Percentiles rank a stretch among this genome's conserved stretches.
Evolutionary conservation across 768 basidiomycete genomes (phyloP).

Genomic region (Phanerodontia chrysosporium): DNA sequence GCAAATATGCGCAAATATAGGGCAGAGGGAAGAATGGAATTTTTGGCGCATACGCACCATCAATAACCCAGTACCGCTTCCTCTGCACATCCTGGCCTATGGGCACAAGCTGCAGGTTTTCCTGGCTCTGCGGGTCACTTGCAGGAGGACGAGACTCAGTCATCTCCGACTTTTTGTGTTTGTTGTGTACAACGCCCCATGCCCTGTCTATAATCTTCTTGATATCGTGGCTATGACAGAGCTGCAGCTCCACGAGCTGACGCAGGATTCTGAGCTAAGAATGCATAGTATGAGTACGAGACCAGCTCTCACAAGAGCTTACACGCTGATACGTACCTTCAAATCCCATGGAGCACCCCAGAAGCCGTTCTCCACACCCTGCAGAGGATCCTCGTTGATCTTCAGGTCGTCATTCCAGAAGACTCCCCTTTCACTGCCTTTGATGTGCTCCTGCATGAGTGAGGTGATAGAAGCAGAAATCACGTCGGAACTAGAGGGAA

Average conservation of each 20-base stretch:
- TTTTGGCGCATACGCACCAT: constrained; percentile 68
- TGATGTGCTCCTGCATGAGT: constrained; percentile 70
- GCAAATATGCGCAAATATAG: constrained; percentile 74
- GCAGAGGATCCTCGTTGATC: constrained; percentile 73
- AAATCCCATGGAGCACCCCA: constrained; percentile 78
- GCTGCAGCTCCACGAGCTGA: constrained; percentile 81
- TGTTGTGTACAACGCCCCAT: constrained; percentile 81
- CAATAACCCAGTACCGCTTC: constrained; percentile 82
- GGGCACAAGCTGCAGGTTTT: constrained; percentile 60
- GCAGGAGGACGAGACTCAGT: constrained; percentile 47
- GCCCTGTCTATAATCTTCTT: constrained; percentile 76
- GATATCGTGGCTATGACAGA: constrained; percentile 63
- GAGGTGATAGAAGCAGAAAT: constrained; percentile 71
- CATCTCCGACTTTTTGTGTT: constrained; percentile 77
- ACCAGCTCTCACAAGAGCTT: constrained; percentile 15
- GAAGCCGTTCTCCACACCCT: constrained; percentile 62
- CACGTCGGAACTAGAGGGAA: constrained; percentile 59
- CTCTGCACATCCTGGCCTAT: constrained; percentile 73
- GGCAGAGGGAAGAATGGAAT: constrained; percentile 22
- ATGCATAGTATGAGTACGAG: constrained; percentile 18
- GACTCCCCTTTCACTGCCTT: constrained; percentile 65
- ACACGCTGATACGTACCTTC: constrained; percentile 52
- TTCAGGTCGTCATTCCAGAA: constrained; percentile 75
- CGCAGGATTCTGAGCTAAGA: constrained; percentile 76
- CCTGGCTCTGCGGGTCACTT: constrained; percentile 61